These are phyloP conservation scores for Solidago caesia DNA, from an alignment of 129 eudicot genomes.

Conservation along the genomic window DNA sequence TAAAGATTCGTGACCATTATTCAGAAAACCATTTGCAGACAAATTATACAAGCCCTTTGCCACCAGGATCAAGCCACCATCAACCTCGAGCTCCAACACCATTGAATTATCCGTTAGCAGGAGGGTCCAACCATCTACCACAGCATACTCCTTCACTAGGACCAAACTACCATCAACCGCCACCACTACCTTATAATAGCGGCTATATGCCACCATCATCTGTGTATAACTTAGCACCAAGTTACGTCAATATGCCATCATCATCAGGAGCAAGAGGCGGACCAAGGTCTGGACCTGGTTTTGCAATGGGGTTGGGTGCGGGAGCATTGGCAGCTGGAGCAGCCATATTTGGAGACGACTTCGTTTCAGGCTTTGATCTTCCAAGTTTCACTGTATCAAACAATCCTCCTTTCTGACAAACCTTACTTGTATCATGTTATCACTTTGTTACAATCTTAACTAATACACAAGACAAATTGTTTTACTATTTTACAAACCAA, in stretches of 20 bases:
- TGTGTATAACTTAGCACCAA: conserved; percentile 32
- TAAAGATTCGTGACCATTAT: conserved; percentile 41
- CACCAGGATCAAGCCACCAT: conserved; percentile 36
- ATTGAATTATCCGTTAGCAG: conserved; percentile 23
- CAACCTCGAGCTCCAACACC: conserved; percentile 29
- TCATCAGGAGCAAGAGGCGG: conserved; percentile 48
- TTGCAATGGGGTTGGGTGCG: conserved; percentile 82
- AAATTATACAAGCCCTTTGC: conserved; percentile 26
- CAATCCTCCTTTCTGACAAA: conserved; percentile 57
- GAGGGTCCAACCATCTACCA: conserved; percentile 36
- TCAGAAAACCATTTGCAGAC: conserved; percentile 43
- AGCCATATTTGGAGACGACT: conserved; percentile 81
- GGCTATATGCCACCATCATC: conserved; percentile 65
- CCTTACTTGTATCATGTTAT: conserved; percentile 4
- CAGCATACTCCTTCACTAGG: conserved; percentile 19
- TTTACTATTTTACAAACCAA: background rate
- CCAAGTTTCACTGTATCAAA: conserved; percentile 57
- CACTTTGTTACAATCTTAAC: background rate
- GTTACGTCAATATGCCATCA: conserved; percentile 69
- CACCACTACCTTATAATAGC: conserved; percentile 55
- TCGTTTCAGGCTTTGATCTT: conserved; percentile 69
- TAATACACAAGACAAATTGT: background rate
- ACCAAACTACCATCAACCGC: conserved; percentile 47
- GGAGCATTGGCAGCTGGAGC: conserved; percentile 96
- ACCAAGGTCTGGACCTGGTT: conserved; percentile 49